Evolutionary conservation across 2,329 filamentous ascomycete genomes (phyloP).

Genomic region (Clonostachys rhizophaga): DNA sequence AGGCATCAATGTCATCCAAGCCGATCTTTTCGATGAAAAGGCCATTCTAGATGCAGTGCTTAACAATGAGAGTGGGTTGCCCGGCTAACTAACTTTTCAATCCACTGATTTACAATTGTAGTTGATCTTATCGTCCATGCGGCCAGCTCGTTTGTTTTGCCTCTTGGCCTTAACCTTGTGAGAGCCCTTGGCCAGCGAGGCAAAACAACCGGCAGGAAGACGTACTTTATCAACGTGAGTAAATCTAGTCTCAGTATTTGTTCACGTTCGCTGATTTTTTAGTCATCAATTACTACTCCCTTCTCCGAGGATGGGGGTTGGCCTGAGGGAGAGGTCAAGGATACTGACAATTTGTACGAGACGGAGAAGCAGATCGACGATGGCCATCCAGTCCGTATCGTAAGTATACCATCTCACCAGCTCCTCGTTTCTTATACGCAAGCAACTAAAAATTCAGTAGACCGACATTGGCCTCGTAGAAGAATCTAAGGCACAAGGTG

Average conservation of each 20-base stretch:
- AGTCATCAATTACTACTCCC: constrained; percentile 18
- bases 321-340: constrained; percentile 19
- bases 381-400: constrained; percentile 16
- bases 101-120: constrained; percentile 4
- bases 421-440: no score
- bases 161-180: constrained; percentile 17
- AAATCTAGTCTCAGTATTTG: not conserved
- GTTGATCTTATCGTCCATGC: constrained; percentile 28
- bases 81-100: no score
- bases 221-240: constrained; percentile 26
- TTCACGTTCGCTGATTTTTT: no score
- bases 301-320: constrained; percentile 21
- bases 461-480: no score
- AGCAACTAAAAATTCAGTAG: no score
- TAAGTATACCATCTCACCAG: constrained; percentile 1
- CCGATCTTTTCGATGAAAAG: constrained; percentile 21
- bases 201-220: constrained; percentile 10
- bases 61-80: constrained; percentile 14
- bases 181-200: constrained; percentile 22
- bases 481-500: no score
- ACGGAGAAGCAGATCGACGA: constrained; percentile 18
- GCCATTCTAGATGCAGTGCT: constrained; percentile 12
- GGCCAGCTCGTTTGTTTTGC: constrained; percentile 19
- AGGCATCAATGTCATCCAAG: constrained; percentile 17
- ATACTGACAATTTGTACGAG: constrained; percentile 18